phyloP scores from a whole-genome alignment of 805 yeast species.

The Saccharomycopsis babjevae region DNA sequence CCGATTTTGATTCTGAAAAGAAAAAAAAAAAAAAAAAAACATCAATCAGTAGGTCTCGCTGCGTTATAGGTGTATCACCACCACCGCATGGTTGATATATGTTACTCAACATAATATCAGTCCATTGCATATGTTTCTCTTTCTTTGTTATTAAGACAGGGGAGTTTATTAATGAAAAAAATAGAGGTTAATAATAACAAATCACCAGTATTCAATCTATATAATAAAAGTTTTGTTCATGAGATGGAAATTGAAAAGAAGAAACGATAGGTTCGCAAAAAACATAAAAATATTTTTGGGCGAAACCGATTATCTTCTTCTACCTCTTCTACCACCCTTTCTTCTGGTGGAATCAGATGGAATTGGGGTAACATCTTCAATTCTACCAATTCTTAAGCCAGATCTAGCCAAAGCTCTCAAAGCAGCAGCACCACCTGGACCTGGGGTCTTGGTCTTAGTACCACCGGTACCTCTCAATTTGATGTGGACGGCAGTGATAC shows the following conservation, averaged over 20 bases:
- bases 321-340: constrained; percentile 99
- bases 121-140: constrained; percentile 1
- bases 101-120: neutral
- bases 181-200: neutral
- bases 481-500: constrained; percentile 98
- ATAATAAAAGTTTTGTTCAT: neutral
- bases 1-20: neutral
- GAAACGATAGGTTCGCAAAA: neutral
- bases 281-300: neutral
- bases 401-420: constrained; percentile 99
- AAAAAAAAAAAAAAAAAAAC: neutral
- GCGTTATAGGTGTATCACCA: constrained; percentile 2
- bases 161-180: neutral
- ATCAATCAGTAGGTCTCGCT: neutral
- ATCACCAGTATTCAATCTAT: neutral
- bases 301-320: constrained; percentile 61
- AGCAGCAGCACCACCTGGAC: constrained; percentile 99
- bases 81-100: neutral
- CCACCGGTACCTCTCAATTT: constrained; percentile 99
- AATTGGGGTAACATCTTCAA: constrained; percentile 99
- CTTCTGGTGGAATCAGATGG: constrained; percentile 99
- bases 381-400: constrained; percentile 99
- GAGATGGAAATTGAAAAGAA: neutral
- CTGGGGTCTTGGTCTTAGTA: constrained; percentile 99
- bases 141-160: constrained; percentile 1